Base-by-base conservation (phyloP, 148 eudicot species). In the Hydrangea macrophylla region DNA sequence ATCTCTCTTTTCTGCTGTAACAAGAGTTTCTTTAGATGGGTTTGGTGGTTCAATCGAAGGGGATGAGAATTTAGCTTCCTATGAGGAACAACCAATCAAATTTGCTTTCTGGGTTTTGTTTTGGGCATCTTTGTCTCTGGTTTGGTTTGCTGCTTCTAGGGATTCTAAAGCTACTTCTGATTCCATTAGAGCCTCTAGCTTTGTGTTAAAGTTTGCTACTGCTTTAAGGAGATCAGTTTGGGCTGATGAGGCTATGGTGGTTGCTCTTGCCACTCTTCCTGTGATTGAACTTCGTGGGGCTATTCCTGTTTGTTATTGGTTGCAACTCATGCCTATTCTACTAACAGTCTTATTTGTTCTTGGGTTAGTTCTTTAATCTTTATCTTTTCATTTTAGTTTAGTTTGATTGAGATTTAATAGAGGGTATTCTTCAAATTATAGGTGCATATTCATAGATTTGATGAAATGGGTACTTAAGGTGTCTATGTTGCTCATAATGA, bases 231-330 rank as follows among this genome's bases (percentile, higher is more conserved):
- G 88, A 57, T 94, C 73, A 7, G 99, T 97, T 1, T 94, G 88
- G 97, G 78, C 91, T 55, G 97, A 90, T 77, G 88, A 84, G 70
- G 88, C 82, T 42, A 76, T 90, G 70, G 99, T 94, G 31, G 73
- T 90, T 69, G 89, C 90, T 13, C 79, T 94, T 65, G 99, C 99
- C 62, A 88, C 92, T 25, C 87, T 94, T 60, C 99, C 99, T 60
- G 89, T 94, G 11, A 81, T 94, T 74, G 97, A 94, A 78, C 96
- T 94, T 73, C 99, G 97, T 62, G 99, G 99, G 36, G 97, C 99
- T 15, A 94, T 90, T 83, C 99, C 99, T 51, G 97, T 94, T 78
- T 97, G 99, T 24, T 94, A 94, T 70, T 90, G 96, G 99, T 68
- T 94, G 88, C 79, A 87, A 22, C 90, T 94, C 54, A 82, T 73